Base-by-base conservation (phyloP, 768 basidiomycete genomes). In the Punctularia strigosozonata region DNA sequence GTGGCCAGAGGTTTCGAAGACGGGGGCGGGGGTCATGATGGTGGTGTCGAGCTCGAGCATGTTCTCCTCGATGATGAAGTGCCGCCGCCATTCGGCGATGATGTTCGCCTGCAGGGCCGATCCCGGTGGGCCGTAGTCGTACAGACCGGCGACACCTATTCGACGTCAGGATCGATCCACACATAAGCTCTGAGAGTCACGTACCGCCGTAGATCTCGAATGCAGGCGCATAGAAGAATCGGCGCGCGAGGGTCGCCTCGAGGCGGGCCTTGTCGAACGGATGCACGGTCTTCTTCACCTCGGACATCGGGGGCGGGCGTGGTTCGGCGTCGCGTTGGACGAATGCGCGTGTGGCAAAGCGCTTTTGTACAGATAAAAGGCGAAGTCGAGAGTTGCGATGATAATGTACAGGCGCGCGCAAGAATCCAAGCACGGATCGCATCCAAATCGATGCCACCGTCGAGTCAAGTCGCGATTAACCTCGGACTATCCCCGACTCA, bases 31-130 rank as follows among this genome's bases (percentile, higher is more conserved):
- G 0, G 94, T 98, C 81, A 98, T 95, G 63, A 95, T 81, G 26
- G 95, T 97, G 19, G 92, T 97, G 54, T 98, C 94, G 47, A 98
- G 77, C 61, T 98, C 94, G 50, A 94, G 79, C 95, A 98, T 99
- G 62, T 86, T 76, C 52, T 99, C 94, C 52, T 98, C 88, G 53
- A 98, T 71, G 67, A 99, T 98, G 54, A 98, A 98, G 64, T 98
- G 95, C 56, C 83, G 83, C 39, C 94, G 73, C 95, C 94, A 98
- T 70, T 87, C 87, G 1, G 83, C 66, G 55, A 97, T 81, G 63
- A 99, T 88, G 69, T 98, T 98, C 43, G 94, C 88, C 53, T 97
- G 92, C 24, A 98, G 71, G 2, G 90, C 75, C 1, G 95, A 92
- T 43, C 95, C 94, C 1, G 94, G 88, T 38, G 92, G 94, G 31